Conservation (phyloP, 768 basidiomycete genomes). For the Boletus sp. region DNA sequence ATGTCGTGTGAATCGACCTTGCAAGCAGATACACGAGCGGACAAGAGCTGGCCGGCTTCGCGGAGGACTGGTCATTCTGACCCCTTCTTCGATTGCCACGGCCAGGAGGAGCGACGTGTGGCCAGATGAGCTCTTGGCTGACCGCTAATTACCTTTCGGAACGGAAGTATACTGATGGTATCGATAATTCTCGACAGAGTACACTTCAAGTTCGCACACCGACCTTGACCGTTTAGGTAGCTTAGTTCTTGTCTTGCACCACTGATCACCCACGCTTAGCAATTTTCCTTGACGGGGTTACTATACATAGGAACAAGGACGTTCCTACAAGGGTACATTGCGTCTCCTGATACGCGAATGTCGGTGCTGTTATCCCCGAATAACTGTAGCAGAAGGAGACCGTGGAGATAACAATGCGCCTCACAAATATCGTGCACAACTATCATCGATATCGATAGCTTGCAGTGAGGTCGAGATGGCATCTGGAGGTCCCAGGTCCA, state of each 20-base stretch:
- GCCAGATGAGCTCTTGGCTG: not conserved
- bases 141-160: not conserved
- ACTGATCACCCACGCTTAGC: too few relatives aligned
- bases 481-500: not conserved
- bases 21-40: not conserved
- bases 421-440: not conserved
- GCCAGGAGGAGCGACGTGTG: not conserved
- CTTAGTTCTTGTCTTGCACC: not conserved
- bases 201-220: not conserved
- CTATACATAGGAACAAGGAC: not conserved
- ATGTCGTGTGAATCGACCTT: not conserved
- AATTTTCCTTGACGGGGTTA: not conserved
- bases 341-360: slow-evolving; percentile 8
- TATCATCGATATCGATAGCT: not conserved
- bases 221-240: not conserved
- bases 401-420: not conserved
- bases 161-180: not conserved
- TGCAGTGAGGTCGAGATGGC: too few relatives aligned
- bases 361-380: slow-evolving; percentile 13
- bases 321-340: slow-evolving; percentile 9
- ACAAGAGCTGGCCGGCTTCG: not conserved
- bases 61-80: not conserved
- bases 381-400: not conserved
- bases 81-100: not conserved
- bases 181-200: not conserved